Base-by-base conservation (phyloP, 306 rosid species). In the Cucumis melo region DNA sequence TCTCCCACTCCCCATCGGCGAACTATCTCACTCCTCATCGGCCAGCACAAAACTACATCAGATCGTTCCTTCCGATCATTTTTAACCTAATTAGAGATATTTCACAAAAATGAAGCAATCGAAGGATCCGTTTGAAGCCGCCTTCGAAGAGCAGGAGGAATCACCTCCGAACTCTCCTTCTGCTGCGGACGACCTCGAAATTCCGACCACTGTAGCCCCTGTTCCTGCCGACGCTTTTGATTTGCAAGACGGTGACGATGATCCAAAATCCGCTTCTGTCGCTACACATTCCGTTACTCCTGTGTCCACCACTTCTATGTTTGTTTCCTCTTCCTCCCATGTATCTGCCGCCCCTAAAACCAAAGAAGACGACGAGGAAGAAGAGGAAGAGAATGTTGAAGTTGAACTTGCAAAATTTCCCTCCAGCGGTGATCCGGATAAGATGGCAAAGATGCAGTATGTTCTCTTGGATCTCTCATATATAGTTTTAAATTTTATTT, bases 41-140 rank as follows among this genome's bases (percentile, higher is more conserved):
- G 2, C 29, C 29, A 3, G 29, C 51, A 46, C 51, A 12, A 46
- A 46, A 46, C 51, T 46, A 46, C 51, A 12, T 46, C 51, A 11
- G 51, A 11, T 27, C 29, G 29, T 27, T 27, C 29, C 29, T 27
- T 27, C 0, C 29, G 29, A 27, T 27, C 29, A 27, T 27, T 27
- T 27, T 27, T 27, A 46, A 11, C 51, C 51, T 46, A 46, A 46
- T 46, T 5, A 46, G 51, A 46, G 5, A 46, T 0, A 46, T 12
- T 8, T 8, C 56, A 24, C 39, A 48, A 39, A 6, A 77, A 77
- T 77, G 80, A 77, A 86, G 83, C 83, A 58, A 86, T 94, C 97
- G 38, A 94, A 90, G 87, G 98, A 94, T 73, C 98, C 98, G 2
- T 94, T 94, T n/a, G 98, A 94, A 84, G 98, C 97, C 13, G 97